These are phyloP conservation scores for Leonotis leonurus DNA, from an alignment of 257 asterid species.

Conservation along the genomic window DNA sequence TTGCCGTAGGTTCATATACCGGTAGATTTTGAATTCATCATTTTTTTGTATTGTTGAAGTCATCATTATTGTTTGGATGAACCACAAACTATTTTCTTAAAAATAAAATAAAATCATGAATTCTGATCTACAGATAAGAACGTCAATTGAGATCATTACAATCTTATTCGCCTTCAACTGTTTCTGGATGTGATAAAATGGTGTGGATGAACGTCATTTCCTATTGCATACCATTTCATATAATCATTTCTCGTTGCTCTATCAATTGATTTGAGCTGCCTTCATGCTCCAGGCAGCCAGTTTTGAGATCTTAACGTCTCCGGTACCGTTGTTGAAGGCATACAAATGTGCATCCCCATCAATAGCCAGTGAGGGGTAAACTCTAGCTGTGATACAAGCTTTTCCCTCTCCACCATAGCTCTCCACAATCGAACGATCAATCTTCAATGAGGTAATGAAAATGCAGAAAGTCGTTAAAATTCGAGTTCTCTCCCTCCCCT, in stretches of 20 bases:
- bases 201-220: background rate
- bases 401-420: slow-evolving; percentile 26
- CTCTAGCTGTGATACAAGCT: slow-evolving; percentile 26
- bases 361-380: slow-evolving; percentile 20
- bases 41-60: background rate
- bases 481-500: background rate
- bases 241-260: background rate
- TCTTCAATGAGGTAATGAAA: background rate
- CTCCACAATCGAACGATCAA: slow-evolving; percentile 22
- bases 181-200: background rate
- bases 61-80: background rate
- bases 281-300: slow-evolving; percentile 21
- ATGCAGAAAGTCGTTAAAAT: background rate
- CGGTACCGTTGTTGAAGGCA: slow-evolving; percentile 20
- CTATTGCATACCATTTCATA: background rate
- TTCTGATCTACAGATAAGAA: background rate
- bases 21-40: slow-evolving; percentile 5
- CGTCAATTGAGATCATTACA: background rate
- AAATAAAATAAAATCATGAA: background rate
- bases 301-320: slow-evolving; percentile 3
- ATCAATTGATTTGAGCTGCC: slow-evolving; percentile 15
- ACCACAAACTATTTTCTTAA: background rate
- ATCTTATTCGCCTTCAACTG: background rate
- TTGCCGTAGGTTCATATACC: slow-evolving; percentile 16
- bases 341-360: slow-evolving; percentile 15